These are phyloP conservation scores for Annulohypoxylon bovei DNA, from an alignment of 495 filamentous ascomycete genomes.

Conservation along the genomic window DNA sequence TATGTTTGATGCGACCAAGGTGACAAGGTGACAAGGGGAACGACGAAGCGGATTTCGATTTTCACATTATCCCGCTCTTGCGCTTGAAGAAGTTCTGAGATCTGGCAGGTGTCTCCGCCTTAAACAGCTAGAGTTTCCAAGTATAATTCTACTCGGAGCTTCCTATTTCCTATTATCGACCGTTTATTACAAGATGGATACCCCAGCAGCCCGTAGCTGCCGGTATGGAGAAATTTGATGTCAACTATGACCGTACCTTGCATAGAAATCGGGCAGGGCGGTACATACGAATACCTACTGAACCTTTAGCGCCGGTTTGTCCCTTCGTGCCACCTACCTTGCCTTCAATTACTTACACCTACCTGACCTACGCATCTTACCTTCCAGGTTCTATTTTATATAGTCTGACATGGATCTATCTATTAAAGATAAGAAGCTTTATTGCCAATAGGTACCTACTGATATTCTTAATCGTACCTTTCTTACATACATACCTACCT, in stretches of 20 bases:
- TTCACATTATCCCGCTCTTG: slow-evolving; percentile 15
- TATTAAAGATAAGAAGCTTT: slow-evolving; percentile 1
- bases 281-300: slow-evolving; percentile 24
- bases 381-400: slow-evolving; percentile 8
- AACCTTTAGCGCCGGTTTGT: slow-evolving; percentile 31
- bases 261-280: slow-evolving; percentile 20
- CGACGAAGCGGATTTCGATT: slow-evolving; percentile 23
- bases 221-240: slow-evolving; percentile 26
- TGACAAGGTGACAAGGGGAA: background rate
- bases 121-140: slow-evolving; percentile 6
- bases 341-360: no score
- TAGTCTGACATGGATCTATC: background rate
- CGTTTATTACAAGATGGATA: slow-evolving; percentile 18
- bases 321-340: slow-evolving; percentile 2
- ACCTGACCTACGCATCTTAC: background rate
- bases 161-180: slow-evolving; percentile 16
- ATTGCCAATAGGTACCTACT: background rate
- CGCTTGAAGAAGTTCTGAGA: background rate
- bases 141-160: background rate
- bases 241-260: slow-evolving; percentile 21
- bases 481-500: no score
- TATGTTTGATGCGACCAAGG: slow-evolving; percentile 27
- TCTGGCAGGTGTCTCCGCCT: background rate
- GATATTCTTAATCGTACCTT: no score
- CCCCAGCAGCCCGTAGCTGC: slow-evolving; percentile 23